Percentiles rank a stretch among this genome's conserved stretches.
These are phyloP conservation scores for Prunus davidiana DNA, from an alignment of 306 rosid species.

Conservation along the genomic window DNA sequence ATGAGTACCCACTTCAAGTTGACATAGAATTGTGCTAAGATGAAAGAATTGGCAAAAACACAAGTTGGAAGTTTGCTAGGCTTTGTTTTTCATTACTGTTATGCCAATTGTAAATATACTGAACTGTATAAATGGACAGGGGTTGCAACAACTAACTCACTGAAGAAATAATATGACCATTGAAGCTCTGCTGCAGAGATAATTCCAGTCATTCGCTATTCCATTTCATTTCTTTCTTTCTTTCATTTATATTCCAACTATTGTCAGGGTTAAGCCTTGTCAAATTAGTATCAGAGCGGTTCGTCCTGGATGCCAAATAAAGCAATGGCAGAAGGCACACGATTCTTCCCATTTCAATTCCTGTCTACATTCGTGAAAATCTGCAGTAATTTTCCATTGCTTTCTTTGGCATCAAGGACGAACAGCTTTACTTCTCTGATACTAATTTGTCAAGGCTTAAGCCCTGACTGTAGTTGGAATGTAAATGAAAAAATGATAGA, in stretches of 20 bases:
- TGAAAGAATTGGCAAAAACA: background rate
- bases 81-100: background rate
- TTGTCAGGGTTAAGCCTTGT: background rate
- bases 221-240: background rate
- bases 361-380: background rate
- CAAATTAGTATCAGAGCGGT: background rate
- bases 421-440: background rate
- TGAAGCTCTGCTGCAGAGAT: background rate
- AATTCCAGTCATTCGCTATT: background rate
- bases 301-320: background rate
- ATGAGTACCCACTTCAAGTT: background rate
- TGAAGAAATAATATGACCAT: background rate
- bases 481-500: background rate
- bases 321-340: background rate
- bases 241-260: background rate
- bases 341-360: background rate
- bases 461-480: background rate
- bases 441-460: background rate
- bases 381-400: background rate
- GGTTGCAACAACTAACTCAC: background rate
- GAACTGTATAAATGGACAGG: background rate
- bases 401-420: background rate
- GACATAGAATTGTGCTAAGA: background rate
- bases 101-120: too few species aligned
- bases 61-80: background rate